These are phyloP conservation scores for Craterostigma plantagineum DNA, from an alignment of 257 asterid species.

Conservation along the genomic window DNA sequence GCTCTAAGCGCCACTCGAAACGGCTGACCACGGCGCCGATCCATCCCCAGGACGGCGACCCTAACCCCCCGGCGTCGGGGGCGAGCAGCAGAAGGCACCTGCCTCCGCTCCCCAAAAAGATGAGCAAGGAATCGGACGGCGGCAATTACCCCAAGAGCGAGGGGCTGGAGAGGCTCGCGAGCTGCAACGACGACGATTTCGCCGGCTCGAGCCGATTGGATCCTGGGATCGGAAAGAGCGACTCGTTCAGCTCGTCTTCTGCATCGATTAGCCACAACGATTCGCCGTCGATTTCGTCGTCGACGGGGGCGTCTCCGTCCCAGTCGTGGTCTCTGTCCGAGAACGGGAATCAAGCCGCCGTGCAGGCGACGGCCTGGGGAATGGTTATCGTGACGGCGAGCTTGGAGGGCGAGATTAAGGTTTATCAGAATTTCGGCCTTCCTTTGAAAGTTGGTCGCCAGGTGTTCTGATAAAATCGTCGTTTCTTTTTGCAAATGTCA, in stretches of 20 bases:
- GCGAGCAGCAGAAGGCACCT: conserved; percentile 24
- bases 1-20: conserved; percentile 54
- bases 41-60: conserved; percentile 9
- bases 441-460: conserved; percentile 38
- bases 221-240: conserved; percentile 39
- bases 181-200: conserved; percentile 30
- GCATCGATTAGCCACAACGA: conserved; percentile 22
- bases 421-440: conserved; percentile 79
- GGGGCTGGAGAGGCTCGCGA: conserved; percentile 14
- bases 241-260: conserved; percentile 26
- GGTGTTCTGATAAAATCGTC: background rate
- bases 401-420: conserved; percentile 67
- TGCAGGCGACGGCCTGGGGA: conserved; percentile 97
- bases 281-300: conserved; percentile 33
- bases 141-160: background rate
- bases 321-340: conserved; percentile 12
- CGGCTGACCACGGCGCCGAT: conserved; percentile 23
- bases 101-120: conserved; percentile 60
- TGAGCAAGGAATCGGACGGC: no score
- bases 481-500: no score
- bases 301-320: conserved; percentile 16
- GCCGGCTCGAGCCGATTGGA: conserved; percentile 25
- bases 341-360: conserved; percentile 20
- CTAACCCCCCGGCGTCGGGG: conserved; percentile 11
- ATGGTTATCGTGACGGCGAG: conserved; percentile 66